Evolutionary conservation across 768 basidiomycete genomes (phyloP).

Genomic region (Chalciporus chontae): DNA sequence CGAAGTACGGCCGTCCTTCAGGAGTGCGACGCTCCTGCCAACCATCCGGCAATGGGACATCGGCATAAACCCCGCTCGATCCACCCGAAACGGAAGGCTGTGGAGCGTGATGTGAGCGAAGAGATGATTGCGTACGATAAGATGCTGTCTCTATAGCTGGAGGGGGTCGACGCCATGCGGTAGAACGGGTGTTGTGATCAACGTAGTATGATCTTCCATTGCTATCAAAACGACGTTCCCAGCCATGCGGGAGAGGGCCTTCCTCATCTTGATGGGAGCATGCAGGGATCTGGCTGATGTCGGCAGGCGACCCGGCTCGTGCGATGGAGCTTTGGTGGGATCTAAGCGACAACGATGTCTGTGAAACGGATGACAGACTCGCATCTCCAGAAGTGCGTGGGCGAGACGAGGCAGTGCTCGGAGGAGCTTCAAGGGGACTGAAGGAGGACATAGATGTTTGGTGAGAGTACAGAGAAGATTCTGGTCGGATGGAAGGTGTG

Average conservation of each 20-base stretch:
- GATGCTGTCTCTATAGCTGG: slow-evolving; percentile 21
- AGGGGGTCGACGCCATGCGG: slow-evolving; percentile 69
- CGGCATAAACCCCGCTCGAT: slow-evolving; percentile 39
- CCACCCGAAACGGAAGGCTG: slow-evolving; percentile 29
- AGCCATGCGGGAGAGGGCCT: slow-evolving; percentile 67
- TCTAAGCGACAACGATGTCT: slow-evolving; percentile 13
- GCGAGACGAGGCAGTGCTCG: slow-evolving; percentile 6
- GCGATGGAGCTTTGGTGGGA: slow-evolving; percentile 9
- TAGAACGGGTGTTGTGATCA: slow-evolving; percentile 78
- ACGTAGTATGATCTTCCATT: slow-evolving; percentile 75
- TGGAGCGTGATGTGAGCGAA: slow-evolving; percentile 18
- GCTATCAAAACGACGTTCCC: slow-evolving; percentile 78
- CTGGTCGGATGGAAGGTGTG: slow-evolving; percentile 19
- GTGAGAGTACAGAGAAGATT: slow-evolving; percentile 14
- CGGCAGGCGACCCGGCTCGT: slow-evolving; percentile 2
- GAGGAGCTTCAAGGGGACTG: slow-evolving; percentile 7
- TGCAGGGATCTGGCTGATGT: slow-evolving; percentile 3
- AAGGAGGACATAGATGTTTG: slow-evolving; percentile 21
- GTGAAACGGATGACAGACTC: slow-evolving; percentile 6
- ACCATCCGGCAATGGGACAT: slow-evolving; percentile 76
- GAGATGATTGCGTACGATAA: slow-evolving; percentile 13
- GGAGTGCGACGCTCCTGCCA: slow-evolving; percentile 92
- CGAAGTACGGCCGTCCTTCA: slow-evolving; percentile 77
- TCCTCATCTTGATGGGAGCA: slow-evolving; percentile 52
- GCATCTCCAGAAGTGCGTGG: slow-evolving; percentile 20